A percentile compares a stretch with the other conserved stretches of the same genome.
Evolutionary conservation across 768 basidiomycete species (phyloP).

Genomic region (Agrocybe praecox): DNA sequence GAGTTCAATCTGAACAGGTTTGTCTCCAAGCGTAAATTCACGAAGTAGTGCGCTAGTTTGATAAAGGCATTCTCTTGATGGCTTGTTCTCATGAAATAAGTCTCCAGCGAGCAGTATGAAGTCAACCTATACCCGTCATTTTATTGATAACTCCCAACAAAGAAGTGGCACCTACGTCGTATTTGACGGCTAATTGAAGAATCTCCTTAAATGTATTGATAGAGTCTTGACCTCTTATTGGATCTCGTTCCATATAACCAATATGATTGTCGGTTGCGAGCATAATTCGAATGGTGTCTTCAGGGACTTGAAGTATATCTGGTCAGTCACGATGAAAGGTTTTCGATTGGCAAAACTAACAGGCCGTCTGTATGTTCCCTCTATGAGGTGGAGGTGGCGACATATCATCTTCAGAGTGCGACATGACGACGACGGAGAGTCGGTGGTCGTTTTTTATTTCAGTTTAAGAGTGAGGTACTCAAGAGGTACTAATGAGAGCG

Average conservation of each 20-base stretch:
- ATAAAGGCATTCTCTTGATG: constrained; percentile 87
- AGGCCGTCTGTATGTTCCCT: constrained; percentile 19
- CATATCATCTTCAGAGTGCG: constrained; percentile 14
- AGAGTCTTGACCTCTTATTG: constrained; percentile 91
- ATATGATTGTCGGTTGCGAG: constrained; percentile 97
- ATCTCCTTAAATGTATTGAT: constrained; percentile 96
- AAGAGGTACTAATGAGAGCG: background rate
- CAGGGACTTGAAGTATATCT: constrained; percentile 42
- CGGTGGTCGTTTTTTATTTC: background rate
- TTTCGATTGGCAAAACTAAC: constrained; percentile 16
- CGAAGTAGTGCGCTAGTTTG: constrained; percentile 87
- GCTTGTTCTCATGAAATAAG: constrained; percentile 97
- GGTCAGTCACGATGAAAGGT: background rate
- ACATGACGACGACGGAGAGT: constrained; percentile 13
- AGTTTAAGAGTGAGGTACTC: constrained; percentile 1
- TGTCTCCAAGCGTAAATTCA: constrained; percentile 88
- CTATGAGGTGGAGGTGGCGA: constrained; percentile 18
- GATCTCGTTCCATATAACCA: constrained; percentile 93
- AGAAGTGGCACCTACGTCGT: constrained; percentile 59
- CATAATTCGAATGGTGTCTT: constrained; percentile 79
- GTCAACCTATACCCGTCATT: constrained; percentile 69
- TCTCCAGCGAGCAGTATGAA: constrained; percentile 95
- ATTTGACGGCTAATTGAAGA: constrained; percentile 84
- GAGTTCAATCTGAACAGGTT: constrained; percentile 88
- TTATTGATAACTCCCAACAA: background rate